A percentile compares a stretch with the other conserved stretches of the same genome.
Evolutionary conservation across 1,284 basidiomycete genomes (phyloP).

Genomic region (Cutaneotrichosporon sp.): DNA sequence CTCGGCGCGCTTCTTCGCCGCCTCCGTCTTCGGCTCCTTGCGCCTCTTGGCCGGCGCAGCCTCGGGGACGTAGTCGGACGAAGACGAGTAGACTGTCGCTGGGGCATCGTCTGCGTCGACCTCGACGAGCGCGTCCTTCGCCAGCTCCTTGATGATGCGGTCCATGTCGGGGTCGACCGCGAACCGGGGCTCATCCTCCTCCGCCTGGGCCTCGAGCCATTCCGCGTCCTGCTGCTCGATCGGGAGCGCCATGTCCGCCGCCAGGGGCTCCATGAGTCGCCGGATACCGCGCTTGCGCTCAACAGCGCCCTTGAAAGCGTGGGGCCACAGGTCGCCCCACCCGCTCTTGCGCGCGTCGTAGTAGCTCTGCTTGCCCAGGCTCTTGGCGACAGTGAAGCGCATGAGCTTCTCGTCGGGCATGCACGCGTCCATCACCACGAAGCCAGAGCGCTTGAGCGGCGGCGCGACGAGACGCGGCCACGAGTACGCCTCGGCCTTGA

Average conservation of each 20-base stretch:
- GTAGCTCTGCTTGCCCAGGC: constrained; percentile 89
- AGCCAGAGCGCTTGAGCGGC: constrained; percentile 88
- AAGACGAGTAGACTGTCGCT: background rate
- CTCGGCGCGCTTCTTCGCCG: background rate
- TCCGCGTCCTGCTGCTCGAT: constrained; percentile 14
- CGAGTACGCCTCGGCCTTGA: constrained; percentile 60
- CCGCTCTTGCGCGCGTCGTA: constrained; percentile 90
- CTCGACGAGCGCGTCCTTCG: background rate
- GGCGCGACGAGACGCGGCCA: constrained; percentile 92
- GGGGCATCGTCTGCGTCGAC: background rate
- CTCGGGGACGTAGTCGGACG: background rate
- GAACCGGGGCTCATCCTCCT: background rate
- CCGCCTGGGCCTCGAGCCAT: background rate
- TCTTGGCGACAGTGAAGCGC: constrained; percentile 85
- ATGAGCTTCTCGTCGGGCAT: constrained; percentile 69
- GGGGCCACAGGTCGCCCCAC: constrained; percentile 97
- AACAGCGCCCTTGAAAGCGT: constrained; percentile 71
- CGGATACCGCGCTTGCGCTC: constrained; percentile 58
- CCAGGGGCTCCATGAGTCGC: constrained; percentile 27
- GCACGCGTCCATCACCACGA: constrained; percentile 91
- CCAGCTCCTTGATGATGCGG: constrained; percentile 7
- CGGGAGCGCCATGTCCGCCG: constrained; percentile 8
- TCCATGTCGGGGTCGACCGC: background rate
- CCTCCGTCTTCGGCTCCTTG: background rate
- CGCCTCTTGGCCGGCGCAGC: background rate